phyloP scores from a whole-genome alignment of 208 protist genomes.

The Trypanosoma caninum region DNA sequence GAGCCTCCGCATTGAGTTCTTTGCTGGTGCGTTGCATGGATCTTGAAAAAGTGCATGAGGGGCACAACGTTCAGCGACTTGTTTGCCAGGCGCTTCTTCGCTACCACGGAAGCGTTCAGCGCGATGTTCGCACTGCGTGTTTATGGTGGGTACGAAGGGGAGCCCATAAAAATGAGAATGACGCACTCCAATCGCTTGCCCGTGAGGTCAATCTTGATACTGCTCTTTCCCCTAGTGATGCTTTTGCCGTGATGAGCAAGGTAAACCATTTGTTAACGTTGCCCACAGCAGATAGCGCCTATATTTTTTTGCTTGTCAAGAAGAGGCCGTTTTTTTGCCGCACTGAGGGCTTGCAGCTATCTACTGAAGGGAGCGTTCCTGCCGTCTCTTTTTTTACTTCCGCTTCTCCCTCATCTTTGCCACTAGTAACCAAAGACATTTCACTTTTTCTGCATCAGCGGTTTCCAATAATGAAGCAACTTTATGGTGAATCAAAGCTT shows the following conservation, averaged over 20 bases:
- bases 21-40: slow-evolving; percentile 26
- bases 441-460: slow-evolving; percentile 13
- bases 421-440: not conserved
- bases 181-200: not conserved
- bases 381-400: too few relatives aligned
- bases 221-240: not conserved
- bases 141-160: slow-evolving; percentile 13
- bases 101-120: slow-evolving; percentile 6
- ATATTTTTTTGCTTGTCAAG: slow-evolving; percentile 17
- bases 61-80: slow-evolving; percentile 3
- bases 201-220: not conserved
- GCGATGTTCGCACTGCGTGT: slow-evolving; percentile 13
- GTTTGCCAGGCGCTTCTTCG: slow-evolving; percentile 10
- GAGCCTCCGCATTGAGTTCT: slow-evolving; percentile 7
- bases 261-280: slow-evolving; percentile 8
- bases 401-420: too few relatives aligned
- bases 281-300: not conserved
- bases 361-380: too few relatives aligned
- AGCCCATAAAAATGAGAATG: not conserved
- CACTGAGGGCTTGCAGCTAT: not conserved
- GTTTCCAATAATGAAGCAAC: slow-evolving; percentile 1
- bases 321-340: not conserved
- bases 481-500: slow-evolving; percentile 8
- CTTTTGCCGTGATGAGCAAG: slow-evolving; percentile 13
- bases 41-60: slow-evolving; percentile 14